These are phyloP conservation scores for Madurella fahalii DNA, from an alignment of 2,329 filamentous ascomycete genomes.

Conservation along the genomic window DNA sequence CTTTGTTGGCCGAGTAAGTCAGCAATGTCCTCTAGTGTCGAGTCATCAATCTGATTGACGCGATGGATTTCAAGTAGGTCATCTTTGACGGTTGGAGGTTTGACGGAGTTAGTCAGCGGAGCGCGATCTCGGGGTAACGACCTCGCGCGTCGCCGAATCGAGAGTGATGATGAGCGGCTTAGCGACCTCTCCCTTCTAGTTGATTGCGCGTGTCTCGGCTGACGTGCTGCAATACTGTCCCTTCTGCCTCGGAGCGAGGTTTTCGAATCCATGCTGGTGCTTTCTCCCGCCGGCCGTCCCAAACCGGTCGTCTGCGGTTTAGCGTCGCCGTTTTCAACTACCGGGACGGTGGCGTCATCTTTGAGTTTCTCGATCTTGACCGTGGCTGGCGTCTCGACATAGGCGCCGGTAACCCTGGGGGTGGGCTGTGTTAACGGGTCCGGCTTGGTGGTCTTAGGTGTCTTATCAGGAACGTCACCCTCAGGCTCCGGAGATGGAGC, in stretches of 20 bases:
- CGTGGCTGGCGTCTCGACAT: constrained; percentile 53
- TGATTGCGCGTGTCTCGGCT: constrained; percentile 20
- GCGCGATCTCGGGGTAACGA: constrained; percentile 40
- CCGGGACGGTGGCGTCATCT: background rate
- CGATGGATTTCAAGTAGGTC: constrained; percentile 52
- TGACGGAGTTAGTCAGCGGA: constrained; percentile 51
- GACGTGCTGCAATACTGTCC: constrained; percentile 2
- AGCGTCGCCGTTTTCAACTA: constrained; percentile 9
- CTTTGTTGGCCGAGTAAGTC: constrained; percentile 41
- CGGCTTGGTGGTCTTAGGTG: constrained; percentile 42
- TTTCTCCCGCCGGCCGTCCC: background rate
- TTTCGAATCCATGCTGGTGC: background rate
- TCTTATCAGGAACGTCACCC: constrained; percentile 39
- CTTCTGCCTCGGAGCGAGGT: constrained; percentile 12
- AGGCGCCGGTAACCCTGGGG: constrained; percentile 52
- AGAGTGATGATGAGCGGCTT: constrained; percentile 17
- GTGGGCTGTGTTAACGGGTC: constrained; percentile 50
- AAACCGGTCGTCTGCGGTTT: constrained; percentile 8
- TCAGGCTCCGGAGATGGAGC: constrained; percentile 45
- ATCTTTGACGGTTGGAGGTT: constrained; percentile 51
- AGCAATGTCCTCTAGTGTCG: constrained; percentile 56
- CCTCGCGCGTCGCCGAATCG: constrained; percentile 24
- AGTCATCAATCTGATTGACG: constrained; percentile 54
- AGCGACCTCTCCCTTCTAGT: constrained; percentile 16
- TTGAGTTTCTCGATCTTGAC: constrained; percentile 36